A percentile compares a stretch with the other conserved stretches of the same genome.
Evolutionary conservation across 176 grass and related monocot genomes (phyloP).

Genomic region (Carex pumila): DNA sequence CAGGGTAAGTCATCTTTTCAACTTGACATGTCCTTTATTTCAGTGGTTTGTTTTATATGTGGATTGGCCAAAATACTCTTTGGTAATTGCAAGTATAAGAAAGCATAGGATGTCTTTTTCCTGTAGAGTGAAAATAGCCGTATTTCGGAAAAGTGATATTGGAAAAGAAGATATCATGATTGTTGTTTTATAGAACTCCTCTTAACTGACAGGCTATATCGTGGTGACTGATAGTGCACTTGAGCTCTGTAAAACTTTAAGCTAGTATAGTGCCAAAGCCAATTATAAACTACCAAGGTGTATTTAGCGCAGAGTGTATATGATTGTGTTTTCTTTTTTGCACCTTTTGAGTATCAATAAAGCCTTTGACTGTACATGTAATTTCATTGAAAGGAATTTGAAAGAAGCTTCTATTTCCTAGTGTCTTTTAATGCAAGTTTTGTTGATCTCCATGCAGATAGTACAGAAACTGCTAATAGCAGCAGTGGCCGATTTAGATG

Average conservation of each 20-base stretch:
- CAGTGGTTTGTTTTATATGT: neutral
- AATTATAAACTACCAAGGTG: neutral
- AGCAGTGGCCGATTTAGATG: conserved; percentile 89
- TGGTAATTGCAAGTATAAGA: neutral
- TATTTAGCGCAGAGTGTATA: neutral
- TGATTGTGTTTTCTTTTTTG: neutral
- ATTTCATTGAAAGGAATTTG: neutral
- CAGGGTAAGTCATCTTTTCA: neutral
- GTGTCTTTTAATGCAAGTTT: neutral
- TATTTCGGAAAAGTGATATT: neutral
- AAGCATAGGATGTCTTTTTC: neutral
- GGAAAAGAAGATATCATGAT: neutral
- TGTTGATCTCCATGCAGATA: conserved; percentile 60
- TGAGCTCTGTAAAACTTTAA: neutral
- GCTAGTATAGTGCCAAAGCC: neutral
- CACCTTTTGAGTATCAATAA: neutral
- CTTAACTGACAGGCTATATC: neutral
- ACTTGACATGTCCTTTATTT: neutral
- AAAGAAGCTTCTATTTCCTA: neutral
- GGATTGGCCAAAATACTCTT: neutral
- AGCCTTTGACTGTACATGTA: neutral
- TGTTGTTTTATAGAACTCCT: neutral
- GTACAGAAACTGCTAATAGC: conserved; percentile 90
- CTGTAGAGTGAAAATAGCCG: neutral
- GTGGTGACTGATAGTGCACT: neutral